phyloP scores from a whole-genome alignment of 495 filamentous ascomycete genomes.

The Parachaetomium inaequale region DNA sequence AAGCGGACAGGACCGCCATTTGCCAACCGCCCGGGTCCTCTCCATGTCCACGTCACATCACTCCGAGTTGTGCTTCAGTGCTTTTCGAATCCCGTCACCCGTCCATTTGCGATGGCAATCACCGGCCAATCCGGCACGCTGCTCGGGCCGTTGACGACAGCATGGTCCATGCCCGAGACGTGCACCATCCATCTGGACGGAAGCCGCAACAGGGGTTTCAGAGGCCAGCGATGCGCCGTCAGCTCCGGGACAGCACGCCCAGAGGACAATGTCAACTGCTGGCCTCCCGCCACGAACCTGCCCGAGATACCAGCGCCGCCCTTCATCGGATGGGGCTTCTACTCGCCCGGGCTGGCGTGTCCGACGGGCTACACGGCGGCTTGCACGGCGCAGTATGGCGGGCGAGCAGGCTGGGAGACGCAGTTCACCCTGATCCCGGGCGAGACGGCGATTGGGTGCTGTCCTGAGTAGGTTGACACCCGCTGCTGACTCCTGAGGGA shows the following conservation, averaged over 20 bases:
- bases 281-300: slow-evolving; percentile 17
- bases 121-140: slow-evolving; percentile 28
- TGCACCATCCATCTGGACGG: slow-evolving; percentile 2
- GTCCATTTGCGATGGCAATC: neutral
- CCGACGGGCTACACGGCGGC: slow-evolving; percentile 27
- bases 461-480: slow-evolving; percentile 18
- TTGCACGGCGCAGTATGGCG: slow-evolving; percentile 15
- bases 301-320: neutral
- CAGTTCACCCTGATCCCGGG: slow-evolving; percentile 19
- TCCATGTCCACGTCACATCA: no score
- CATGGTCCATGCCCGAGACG: slow-evolving; percentile 14
- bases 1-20: no score
- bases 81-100: neutral
- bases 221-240: neutral
- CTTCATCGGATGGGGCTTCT: slow-evolving; percentile 25
- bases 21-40: no score
- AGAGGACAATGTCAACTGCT: slow-evolving; percentile 20
- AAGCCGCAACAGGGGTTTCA: neutral
- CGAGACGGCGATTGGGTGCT: slow-evolving; percentile 27
- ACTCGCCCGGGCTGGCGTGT: slow-evolving; percentile 25
- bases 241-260: neutral
- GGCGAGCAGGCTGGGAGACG: slow-evolving; percentile 16
- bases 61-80: no score
- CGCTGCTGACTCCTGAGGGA: neutral
- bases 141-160: slow-evolving; percentile 20